Evolutionary conservation across 352 stramenopile species (phyloP).

Genomic region (Globisporangium takayamanum): DNA sequence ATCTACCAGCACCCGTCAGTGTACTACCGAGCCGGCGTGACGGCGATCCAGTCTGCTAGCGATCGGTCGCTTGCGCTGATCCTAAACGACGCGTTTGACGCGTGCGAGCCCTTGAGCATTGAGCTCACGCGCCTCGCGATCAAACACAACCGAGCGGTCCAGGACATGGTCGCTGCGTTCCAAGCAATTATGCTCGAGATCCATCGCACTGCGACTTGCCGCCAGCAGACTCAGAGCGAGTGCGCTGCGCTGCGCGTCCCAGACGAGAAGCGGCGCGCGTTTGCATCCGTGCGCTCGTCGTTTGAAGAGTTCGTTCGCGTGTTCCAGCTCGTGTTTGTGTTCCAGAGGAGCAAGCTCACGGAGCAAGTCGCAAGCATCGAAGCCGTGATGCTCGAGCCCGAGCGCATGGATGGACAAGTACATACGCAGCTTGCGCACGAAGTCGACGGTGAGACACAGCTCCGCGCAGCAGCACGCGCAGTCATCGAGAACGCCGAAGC

Average conservation of each 20-base stretch:
- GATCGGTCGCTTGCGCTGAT: constrained; percentile 24
- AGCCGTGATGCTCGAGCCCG: constrained; percentile 1
- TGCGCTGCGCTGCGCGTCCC: background rate
- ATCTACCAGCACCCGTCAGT: constrained; percentile 30
- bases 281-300: constrained; percentile 21
- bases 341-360: constrained; percentile 29
- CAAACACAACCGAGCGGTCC: background rate
- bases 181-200: constrained; percentile 9
- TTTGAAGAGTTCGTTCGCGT: constrained; percentile 44
- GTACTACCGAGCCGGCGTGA: constrained; percentile 40
- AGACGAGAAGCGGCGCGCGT: constrained; percentile 16
- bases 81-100: constrained; percentile 5
- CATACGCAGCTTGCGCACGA: constrained; percentile 17
- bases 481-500: constrained; percentile 22
- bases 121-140: constrained; percentile 5
- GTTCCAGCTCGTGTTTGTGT: constrained; percentile 39
- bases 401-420: background rate
- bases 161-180: background rate
- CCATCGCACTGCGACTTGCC: background rate
- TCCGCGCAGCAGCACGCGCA: constrained; percentile 24
- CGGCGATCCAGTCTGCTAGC: constrained; percentile 22
- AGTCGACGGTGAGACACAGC: constrained; percentile 26
- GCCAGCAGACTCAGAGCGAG: background rate
- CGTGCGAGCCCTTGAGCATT: constrained; percentile 2
- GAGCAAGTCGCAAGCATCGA: background rate